Evolutionary conservation across 2,329 filamentous ascomycete species (phyloP).

Genomic region (Trichoderma sp.): DNA sequence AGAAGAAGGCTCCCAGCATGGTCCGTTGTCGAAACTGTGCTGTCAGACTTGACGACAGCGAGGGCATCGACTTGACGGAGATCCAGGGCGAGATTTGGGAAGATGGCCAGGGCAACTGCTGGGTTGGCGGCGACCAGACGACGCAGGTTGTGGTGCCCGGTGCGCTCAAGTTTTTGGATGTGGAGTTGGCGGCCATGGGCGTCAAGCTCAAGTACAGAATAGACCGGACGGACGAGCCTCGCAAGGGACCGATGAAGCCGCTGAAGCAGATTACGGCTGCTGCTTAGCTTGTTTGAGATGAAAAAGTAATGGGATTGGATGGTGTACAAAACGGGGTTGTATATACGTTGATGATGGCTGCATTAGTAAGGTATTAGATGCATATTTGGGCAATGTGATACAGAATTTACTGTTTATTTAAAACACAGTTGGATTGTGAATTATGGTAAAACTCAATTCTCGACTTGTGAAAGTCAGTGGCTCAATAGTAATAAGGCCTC

Average conservation of each 20-base stretch:
- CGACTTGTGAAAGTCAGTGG: not conserved
- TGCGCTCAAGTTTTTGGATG: slow-evolving; percentile 89
- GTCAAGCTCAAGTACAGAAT: slow-evolving; percentile 84
- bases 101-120: slow-evolving; percentile 81
- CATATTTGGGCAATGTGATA: slow-evolving; percentile 15
- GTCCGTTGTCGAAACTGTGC: slow-evolving; percentile 83
- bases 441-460: not conserved
- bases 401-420: not conserved
- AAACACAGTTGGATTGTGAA: not conserved
- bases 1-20: slow-evolving; percentile 65
- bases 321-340: slow-evolving; percentile 2
- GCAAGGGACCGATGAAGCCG: slow-evolving; percentile 52
- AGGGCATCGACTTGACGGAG: slow-evolving; percentile 57
- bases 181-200: slow-evolving; percentile 95
- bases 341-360: slow-evolving; percentile 15
- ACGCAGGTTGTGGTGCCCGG: slow-evolving; percentile 91
- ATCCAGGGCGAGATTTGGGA: slow-evolving; percentile 82
- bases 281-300: not conserved
- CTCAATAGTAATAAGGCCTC: not conserved
- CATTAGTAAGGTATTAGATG: not conserved
- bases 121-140: slow-evolving; percentile 86
- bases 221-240: slow-evolving; percentile 64
- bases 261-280: slow-evolving; percentile 29
- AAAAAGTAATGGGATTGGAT: not conserved
- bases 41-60: slow-evolving; percentile 56